These are phyloP conservation scores for Ustilago bromivora DNA, from an alignment of 1,284 basidiomycete species.

Conservation along the genomic window DNA sequence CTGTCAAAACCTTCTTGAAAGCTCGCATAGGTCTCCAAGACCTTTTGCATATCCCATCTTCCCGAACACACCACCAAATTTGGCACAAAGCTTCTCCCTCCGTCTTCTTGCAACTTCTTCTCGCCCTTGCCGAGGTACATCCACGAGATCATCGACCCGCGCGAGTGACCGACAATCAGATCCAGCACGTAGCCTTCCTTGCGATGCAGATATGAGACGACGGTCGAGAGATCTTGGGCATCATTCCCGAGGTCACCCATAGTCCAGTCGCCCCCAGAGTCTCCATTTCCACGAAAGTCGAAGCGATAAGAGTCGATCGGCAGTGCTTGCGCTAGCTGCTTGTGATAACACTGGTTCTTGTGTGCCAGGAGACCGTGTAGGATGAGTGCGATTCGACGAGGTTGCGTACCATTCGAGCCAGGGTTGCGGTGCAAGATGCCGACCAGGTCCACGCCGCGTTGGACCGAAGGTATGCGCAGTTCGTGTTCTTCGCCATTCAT, in stretches of 20 bases:
- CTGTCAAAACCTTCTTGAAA: slow-evolving; percentile 28
- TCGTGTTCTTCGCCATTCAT: slow-evolving; percentile 18
- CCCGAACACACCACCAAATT: slow-evolving; percentile 23
- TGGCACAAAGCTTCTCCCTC: slow-evolving; percentile 12
- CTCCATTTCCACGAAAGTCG: slow-evolving; percentile 75
- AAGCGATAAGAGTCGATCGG: slow-evolving; percentile 84
- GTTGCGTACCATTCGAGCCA: background rate
- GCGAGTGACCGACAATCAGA: slow-evolving; percentile 34
- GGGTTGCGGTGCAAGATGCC: slow-evolving; percentile 27
- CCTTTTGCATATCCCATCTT: slow-evolving; percentile 19
- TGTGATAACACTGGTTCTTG: slow-evolving; percentile 81
- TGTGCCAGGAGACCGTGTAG: slow-evolving; percentile 58
- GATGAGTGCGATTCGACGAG: slow-evolving; percentile 46
- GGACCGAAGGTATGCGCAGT: slow-evolving; percentile 25
- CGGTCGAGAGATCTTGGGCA: slow-evolving; percentile 31
- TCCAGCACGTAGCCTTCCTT: slow-evolving; percentile 18
- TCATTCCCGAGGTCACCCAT: slow-evolving; percentile 32
- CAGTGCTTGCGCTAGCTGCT: slow-evolving; percentile 76
- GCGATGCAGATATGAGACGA: slow-evolving; percentile 23
- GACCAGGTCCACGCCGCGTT: slow-evolving; percentile 17
- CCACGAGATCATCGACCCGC: slow-evolving; percentile 36
- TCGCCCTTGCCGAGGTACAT: slow-evolving; percentile 23
- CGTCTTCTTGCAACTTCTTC: slow-evolving; percentile 11
- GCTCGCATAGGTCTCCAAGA: slow-evolving; percentile 17
- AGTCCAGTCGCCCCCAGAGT: slow-evolving; percentile 29